Percentiles rank a stretch among this genome's conserved stretches.
phyloP scores from a whole-genome alignment of 306 rosid genomes.

The Parietaria judaica region DNA sequence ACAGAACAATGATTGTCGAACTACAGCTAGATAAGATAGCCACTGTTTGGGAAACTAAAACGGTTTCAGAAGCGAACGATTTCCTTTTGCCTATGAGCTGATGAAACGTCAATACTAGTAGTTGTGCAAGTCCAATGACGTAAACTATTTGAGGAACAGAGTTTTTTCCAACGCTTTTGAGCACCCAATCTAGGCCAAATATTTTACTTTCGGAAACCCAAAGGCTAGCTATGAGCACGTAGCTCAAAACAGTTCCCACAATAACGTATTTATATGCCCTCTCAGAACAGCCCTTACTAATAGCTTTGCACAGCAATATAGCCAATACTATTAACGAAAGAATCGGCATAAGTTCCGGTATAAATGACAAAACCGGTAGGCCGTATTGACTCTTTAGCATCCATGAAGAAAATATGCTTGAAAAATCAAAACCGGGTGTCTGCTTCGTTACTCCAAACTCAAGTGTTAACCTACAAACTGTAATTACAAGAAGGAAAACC shows the following conservation, averaged over 20 bases:
- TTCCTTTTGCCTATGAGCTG: conserved; percentile 27
- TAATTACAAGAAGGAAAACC: conserved; percentile 72
- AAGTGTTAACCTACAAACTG: conserved; percentile 65
- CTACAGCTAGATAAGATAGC: conserved; percentile 70
- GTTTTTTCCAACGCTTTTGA: conserved; percentile 45
- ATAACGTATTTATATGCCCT: conserved; percentile 49
- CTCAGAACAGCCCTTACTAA: conserved; percentile 25
- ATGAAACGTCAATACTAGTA: conserved; percentile 43
- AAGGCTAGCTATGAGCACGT: conserved; percentile 50
- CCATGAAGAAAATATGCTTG: conserved; percentile 61
- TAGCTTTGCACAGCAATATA: conserved; percentile 48
- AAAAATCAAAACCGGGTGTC: conserved; percentile 66
- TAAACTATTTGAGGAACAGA: conserved; percentile 58
- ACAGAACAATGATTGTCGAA: conserved; percentile 68
- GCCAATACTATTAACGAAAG: conserved; percentile 53
- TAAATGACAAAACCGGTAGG: conserved; percentile 51
- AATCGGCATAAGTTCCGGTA: conserved; percentile 51
- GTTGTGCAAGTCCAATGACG: conserved; percentile 62
- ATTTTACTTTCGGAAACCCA: conserved; percentile 53
- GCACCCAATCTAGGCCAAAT: conserved; percentile 29
- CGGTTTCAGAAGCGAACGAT: conserved; percentile 30
- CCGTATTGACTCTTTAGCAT: conserved; percentile 39
- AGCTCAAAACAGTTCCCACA: conserved; percentile 50
- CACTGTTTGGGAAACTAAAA: conserved; percentile 41
- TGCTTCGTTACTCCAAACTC: conserved; percentile 87